Evolutionary conservation across 768 basidiomycete genomes (phyloP).

Genomic region (Pleurotus platypus): DNA sequence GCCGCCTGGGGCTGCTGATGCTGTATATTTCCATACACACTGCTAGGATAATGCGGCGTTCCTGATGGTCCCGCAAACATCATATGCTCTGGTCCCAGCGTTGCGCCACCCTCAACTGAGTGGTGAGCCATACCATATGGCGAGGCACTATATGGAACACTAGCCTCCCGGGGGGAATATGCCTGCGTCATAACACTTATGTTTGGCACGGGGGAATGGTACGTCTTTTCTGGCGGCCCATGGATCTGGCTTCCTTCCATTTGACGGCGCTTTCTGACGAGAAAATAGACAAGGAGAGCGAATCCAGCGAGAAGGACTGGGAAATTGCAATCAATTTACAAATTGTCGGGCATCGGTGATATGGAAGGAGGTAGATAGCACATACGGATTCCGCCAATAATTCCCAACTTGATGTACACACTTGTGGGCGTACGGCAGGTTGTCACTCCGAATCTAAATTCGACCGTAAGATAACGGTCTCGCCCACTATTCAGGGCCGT

Average conservation of each 20-base stretch:
- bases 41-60: conserved; percentile 6
- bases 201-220: not conserved
- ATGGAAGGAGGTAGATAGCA: not conserved
- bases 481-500: not conserved
- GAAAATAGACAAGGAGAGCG: not conserved
- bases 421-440: not conserved
- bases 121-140: not conserved
- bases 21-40: not conserved
- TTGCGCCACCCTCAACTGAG: not conserved
- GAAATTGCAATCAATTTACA: not conserved
- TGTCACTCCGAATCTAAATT: not conserved
- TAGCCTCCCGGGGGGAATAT: not conserved
- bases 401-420: conserved; percentile 5
- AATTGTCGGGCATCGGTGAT: not conserved
- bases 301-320: not conserved
- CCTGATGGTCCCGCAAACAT: conserved; percentile 6
- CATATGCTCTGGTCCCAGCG: not conserved
- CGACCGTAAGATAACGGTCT: not conserved
- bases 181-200: not conserved
- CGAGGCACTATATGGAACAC: conserved; percentile 1
- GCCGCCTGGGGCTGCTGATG: not conserved
- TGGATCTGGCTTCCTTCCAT: conserved; percentile 7
- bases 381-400: not conserved
- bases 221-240: not conserved
- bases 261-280: not conserved